These are phyloP conservation scores for Climacium dendroides DNA, from an alignment of 225 moss, liverwort and hornwort genomes.

Conservation along the genomic window DNA sequence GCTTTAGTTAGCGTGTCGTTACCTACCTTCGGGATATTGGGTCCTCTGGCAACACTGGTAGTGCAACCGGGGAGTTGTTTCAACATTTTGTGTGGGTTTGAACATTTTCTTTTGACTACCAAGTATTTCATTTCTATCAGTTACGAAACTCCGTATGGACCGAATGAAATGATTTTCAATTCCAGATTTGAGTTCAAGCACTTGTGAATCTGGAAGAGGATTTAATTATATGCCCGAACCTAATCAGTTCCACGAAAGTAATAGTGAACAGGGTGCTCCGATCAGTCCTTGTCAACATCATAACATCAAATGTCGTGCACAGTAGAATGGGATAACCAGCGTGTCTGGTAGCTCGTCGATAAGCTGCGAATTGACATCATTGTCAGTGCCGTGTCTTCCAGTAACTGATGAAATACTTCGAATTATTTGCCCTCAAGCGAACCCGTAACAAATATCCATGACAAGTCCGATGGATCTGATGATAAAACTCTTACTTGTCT, in stretches of 20 bases:
- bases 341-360: accelerated
- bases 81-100: not conserved
- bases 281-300: not conserved
- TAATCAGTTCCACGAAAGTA: too few relatives aligned
- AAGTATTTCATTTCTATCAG: too few relatives aligned
- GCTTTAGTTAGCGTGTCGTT: too few relatives aligned
- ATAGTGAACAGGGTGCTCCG: accelerated
- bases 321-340: accelerated
- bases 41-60: not conserved
- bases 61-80: not conserved
- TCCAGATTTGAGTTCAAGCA: not conserved
- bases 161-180: too few relatives aligned
- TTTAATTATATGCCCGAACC: accelerated
- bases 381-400: accelerated
- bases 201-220: not conserved
- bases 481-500: too few relatives aligned
- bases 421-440: accelerated
- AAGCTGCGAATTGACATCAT: accelerated
- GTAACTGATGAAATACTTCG: accelerated
- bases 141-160: not conserved
- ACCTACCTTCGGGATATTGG: too few relatives aligned
- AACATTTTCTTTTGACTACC: not conserved
- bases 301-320: not conserved
- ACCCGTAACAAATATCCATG: not conserved
- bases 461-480: too few relatives aligned